Conservation (phyloP, 1,284 basidiomycete genomes). For the Pyrrhoderma lamaoense region DNA sequence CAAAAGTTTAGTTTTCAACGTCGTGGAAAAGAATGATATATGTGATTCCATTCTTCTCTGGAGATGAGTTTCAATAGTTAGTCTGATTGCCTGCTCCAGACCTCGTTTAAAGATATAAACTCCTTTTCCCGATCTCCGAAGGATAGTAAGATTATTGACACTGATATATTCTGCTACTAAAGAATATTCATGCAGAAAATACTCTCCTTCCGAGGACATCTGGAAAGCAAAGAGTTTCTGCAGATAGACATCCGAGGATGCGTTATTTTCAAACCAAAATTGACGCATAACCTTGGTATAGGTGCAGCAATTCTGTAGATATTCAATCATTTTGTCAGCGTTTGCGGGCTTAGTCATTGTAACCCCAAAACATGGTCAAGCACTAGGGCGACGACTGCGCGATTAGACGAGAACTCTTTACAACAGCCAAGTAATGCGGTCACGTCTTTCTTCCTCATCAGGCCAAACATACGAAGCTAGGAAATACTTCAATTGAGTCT, state of each 20-base stretch:
- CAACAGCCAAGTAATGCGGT: not conserved
- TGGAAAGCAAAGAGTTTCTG: conserved; percentile 14
- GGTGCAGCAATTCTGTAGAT: conserved; percentile 5
- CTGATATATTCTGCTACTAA: not conserved
- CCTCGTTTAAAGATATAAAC: no score
- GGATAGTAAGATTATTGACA: no score
- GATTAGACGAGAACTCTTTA: not conserved
- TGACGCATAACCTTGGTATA: conserved; percentile 12
- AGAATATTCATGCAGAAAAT: conserved; percentile 4
- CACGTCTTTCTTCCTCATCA: conserved; percentile 6
- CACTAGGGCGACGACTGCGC: conserved; percentile 5
- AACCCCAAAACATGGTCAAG: conserved; percentile 12
- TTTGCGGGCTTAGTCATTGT: not conserved
- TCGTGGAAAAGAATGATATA: no score
- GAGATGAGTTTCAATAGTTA: no score
- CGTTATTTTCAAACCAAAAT: not conserved
- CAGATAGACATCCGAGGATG: not conserved
- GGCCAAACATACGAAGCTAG: conserved; percentile 13
- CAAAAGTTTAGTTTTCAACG: no score
- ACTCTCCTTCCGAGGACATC: not conserved
- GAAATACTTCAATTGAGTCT: not conserved
- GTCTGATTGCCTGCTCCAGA: no score
- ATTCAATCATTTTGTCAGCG: not conserved
- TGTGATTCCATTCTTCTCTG: no score
- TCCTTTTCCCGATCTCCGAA: no score